A percentile compares a stretch with the other conserved stretches of the same genome.
phyloP scores from a whole-genome alignment of 495 filamentous ascomycete genomes.

The Thermochaetoides thermophila region DNA sequence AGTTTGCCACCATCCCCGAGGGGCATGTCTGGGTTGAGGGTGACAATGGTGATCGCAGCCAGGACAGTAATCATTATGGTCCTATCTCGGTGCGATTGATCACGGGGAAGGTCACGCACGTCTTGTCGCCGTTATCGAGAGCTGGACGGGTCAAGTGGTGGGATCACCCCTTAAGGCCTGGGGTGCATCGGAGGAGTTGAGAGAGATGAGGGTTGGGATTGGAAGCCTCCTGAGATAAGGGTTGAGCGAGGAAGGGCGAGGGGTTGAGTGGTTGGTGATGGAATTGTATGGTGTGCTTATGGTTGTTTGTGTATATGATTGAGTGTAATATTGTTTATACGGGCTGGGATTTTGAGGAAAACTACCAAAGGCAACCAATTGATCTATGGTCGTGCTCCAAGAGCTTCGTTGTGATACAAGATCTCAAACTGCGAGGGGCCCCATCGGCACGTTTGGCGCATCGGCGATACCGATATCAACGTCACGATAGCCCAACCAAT shows the following conservation, averaged over 20 bases:
- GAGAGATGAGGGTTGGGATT: background rate
- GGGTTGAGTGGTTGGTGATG: background rate
- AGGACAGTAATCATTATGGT: constrained; percentile 66
- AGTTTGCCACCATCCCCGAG: constrained; percentile 42
- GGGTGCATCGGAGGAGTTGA: constrained; percentile 4
- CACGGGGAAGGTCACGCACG: constrained; percentile 44
- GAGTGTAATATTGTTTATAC: background rate
- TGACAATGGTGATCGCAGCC: constrained; percentile 40
- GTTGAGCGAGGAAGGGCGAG: background rate
- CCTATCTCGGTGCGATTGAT: constrained; percentile 48
- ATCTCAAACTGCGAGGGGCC: too few species aligned
- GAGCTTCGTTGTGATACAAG: too few species aligned
- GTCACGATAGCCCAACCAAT: too few species aligned
- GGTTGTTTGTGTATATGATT: background rate
- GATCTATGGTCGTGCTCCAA: too few species aligned
- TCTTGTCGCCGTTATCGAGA: constrained; percentile 44
- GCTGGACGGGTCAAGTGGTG: constrained; percentile 37
- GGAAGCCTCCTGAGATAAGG: background rate
- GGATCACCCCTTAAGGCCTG: constrained; percentile 21
- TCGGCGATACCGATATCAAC: too few species aligned
- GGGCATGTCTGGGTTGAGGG: constrained; percentile 75
- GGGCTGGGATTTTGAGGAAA: background rate
- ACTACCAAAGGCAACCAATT: too few species aligned
- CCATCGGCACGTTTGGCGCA: too few species aligned
- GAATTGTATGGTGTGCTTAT: background rate